Base-by-base conservation (phyloP, 108 stramenopile species). In the Fistulifera solaris region DNA sequence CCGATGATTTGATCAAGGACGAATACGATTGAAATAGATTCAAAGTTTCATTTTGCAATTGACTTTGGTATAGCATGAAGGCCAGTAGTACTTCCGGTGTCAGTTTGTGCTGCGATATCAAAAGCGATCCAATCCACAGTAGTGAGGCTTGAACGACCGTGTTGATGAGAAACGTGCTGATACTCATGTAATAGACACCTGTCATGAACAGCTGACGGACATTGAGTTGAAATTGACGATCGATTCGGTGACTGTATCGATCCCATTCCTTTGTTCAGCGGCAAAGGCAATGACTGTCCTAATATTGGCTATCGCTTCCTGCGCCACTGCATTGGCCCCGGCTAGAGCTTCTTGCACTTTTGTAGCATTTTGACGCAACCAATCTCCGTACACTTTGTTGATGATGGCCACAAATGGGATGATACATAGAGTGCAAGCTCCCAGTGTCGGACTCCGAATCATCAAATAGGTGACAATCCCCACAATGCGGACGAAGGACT, bases 31-130 rank as follows among this genome's bases (percentile, higher is more conserved):
- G 72, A 54, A 94, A 94, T 21, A 97, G 71, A 63, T 94, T 87
- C 70, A 91, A 56, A 50, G 88, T 88, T 57, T 87, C 81, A 48
- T 85, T 82, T 72, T 87, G 87, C 16, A 97, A 73, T 39, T 87
- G 77, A 4, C 85, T 82, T 65, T 96, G 94, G 68, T 96, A 96
- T 35, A 97, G 78, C 94, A 97, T 94, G 64, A 97, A 97, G 16
- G 94, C 87, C 24, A 97, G 60, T n/a, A 97, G 80, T 10, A 87
- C 61, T 44, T 88, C 87, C 6, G 78, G 56, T 16, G 78, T 73
- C 41, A 91, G 42, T 18, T 50, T 50, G 26, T 74, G 74, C 5
- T 71, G 53, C 41, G 76, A 59, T 39, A 91, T 77, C 56, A 94
- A 63, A 14, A 67, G 50, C 6, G 76, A 68, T 17, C 93, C 93